phyloP scores from a whole-genome alignment of 2,329 filamentous ascomycete species.

The Trichoderma sp. region DNA sequence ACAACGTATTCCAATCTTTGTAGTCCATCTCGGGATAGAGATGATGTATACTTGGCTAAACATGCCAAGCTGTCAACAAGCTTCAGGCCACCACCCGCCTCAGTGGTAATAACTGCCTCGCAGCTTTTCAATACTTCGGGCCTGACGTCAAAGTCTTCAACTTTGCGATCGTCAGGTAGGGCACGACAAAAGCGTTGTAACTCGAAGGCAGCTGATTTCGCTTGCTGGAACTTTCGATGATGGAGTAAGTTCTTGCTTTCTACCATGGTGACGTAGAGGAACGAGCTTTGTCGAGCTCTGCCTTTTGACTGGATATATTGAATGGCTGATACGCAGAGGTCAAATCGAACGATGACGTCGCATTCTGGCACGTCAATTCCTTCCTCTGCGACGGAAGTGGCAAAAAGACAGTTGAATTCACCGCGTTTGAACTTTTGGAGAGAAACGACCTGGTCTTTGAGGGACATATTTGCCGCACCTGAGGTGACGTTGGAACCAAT shows the following conservation, averaged over 20 bases:
- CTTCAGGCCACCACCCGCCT: slow-evolving; percentile 77
- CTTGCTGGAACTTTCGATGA: slow-evolving; percentile 65
- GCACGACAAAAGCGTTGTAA: slow-evolving; percentile 77
- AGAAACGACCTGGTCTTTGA: slow-evolving; percentile 73
- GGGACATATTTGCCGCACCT: slow-evolving; percentile 65
- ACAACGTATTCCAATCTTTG: slow-evolving; percentile 64
- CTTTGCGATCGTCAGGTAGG: slow-evolving; percentile 73
- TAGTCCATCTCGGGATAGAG: slow-evolving; percentile 51
- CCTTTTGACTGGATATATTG: slow-evolving; percentile 94
- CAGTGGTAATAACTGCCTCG: slow-evolving; percentile 53
- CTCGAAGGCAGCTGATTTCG: slow-evolving; percentile 60
- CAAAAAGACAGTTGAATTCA: slow-evolving; percentile 65
- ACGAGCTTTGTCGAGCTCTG: slow-evolving; percentile 76
- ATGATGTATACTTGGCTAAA: slow-evolving; percentile 73
- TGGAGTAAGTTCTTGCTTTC: slow-evolving; percentile 67
- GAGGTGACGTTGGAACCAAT: slow-evolving; percentile 39
- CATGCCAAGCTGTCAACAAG: slow-evolving; percentile 74
- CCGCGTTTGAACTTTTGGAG: slow-evolving; percentile 67
- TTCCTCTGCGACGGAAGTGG: slow-evolving; percentile 69
- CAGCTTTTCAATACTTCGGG: slow-evolving; percentile 28
- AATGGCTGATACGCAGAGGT: slow-evolving; percentile 87
- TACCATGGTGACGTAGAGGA: slow-evolving; percentile 82
- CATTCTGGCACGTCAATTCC: slow-evolving; percentile 71
- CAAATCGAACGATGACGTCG: slow-evolving; percentile 74
- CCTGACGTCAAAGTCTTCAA: slow-evolving; percentile 36